Conservation (phyloP, 2,329 filamentous ascomycete species). For the Chaetomium olivaceum region DNA sequence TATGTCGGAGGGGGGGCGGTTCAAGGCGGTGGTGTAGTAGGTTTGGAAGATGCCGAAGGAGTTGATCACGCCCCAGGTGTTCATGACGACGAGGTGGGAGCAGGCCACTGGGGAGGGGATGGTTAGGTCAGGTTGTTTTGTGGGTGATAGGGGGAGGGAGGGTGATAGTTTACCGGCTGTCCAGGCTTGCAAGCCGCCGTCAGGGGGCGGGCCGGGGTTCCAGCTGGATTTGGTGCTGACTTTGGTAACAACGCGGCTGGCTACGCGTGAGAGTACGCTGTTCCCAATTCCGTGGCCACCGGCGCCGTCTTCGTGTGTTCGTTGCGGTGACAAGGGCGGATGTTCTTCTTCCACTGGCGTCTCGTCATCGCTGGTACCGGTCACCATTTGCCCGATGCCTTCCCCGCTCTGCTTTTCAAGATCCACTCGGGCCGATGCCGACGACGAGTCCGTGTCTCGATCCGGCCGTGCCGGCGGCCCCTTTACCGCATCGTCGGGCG, state of each 20-base stretch:
- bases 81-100: conserved; percentile 51
- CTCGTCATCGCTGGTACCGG: conserved; percentile 11
- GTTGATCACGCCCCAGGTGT: conserved; percentile 57
- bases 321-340: conserved; percentile 12
- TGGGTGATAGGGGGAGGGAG: neutral
- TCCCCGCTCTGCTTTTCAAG: conserved; percentile 3
- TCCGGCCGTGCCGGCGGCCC: neutral
- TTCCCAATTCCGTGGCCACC: conserved; percentile 2
- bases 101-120: conserved; percentile 36
- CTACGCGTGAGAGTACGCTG: conserved; percentile 31
- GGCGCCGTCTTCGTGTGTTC: neutral
- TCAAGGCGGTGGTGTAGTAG: conserved; percentile 49
- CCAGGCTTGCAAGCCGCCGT: conserved; percentile 53
- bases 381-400: neutral
- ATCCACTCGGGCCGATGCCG: neutral
- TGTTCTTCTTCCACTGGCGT: conserved; percentile 25
- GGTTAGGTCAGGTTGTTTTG: neutral
- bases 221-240: conserved; percentile 44
- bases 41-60: conserved; percentile 59
- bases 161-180: conserved; percentile 40
- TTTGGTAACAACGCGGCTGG: conserved; percentile 45
- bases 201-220: conserved; percentile 51
- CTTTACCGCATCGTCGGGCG: neutral
- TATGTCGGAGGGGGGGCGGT: conserved; percentile 46
- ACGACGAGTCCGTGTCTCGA: neutral